A percentile compares a stretch with the other conserved stretches of the same genome.
Conservation (phyloP, 305 asterid species). For the Euphrasia arctica region DNA sequence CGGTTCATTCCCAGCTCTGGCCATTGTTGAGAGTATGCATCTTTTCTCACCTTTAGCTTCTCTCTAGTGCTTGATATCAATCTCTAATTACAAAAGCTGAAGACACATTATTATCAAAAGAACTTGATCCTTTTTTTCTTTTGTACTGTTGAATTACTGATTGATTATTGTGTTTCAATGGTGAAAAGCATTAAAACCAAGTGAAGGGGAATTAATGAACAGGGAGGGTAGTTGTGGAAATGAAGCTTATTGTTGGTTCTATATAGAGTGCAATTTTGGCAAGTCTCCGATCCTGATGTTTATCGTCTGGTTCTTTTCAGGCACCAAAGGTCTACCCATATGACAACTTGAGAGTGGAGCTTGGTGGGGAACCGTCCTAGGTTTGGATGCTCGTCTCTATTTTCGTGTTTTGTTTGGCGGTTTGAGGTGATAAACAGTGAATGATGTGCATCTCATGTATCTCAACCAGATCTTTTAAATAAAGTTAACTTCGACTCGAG, state of each 20-base stretch:
- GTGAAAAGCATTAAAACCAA: neutral
- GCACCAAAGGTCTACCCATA: conserved; percentile 71
- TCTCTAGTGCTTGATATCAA: neutral
- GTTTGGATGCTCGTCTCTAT: conserved; percentile 21
- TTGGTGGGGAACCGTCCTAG: conserved; percentile 79
- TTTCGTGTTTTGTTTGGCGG: conserved; percentile 3
- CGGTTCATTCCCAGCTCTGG: neutral
- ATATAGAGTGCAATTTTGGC: neutral
- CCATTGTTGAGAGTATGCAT: neutral
- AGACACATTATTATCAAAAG: neutral
- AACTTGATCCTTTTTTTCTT: neutral
- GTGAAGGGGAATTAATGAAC: neutral
- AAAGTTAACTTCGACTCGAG: conserved; percentile 10
- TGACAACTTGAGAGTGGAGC: conserved; percentile 80
- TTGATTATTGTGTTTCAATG: neutral
- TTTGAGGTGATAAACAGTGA: conserved; percentile 13
- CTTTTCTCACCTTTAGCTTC: neutral
- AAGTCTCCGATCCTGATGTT: conserved; percentile 12
- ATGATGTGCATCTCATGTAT: conserved; percentile 7
- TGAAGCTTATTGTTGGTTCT: neutral
- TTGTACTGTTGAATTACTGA: neutral
- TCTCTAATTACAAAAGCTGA: neutral
- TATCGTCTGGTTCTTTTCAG: conserved; percentile 36
- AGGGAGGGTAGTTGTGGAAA: neutral
- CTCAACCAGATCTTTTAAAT: conserved; percentile 10